Evolutionary conservation across 139 green algal genomes (phyloP), one percentile per base, ranked within the genome.

Genomic region (Prasinococcaceae sp.): DNA sequence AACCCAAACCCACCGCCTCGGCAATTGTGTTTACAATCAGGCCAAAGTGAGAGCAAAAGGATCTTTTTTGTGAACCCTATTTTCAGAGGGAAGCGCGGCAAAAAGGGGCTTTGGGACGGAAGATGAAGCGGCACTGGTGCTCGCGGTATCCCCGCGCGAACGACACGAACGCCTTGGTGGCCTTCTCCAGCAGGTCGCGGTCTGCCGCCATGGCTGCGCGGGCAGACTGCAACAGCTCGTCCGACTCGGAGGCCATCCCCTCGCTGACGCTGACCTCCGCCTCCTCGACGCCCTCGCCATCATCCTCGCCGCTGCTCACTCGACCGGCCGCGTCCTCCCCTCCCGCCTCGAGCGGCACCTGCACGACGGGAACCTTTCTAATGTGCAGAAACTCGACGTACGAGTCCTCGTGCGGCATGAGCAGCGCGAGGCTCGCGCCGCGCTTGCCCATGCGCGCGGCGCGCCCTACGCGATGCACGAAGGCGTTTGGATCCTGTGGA

Each of bases 91-190:
- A n/a, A n/a, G n/a, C n/a, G n/a, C n/a, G n/a, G n/a, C n/a, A n/a
- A n/a, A n/a, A n/a, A n/a, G n/a, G n/a, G n/a, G n/a, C n/a, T n/a
- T n/a, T n/a, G n/a, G n/a, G n/a, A n/a, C n/a, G n/a, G 78, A 97
- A 98, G 28, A 90, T 90, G 66, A 77, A 92, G 45, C 77, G 75
- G 78, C 86, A 95, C 50, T 95, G 82, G 68, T 98, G 90, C 73
- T 98, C 89, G 62, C 90, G 93, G 80, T 98, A 98, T 12, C 77
- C 90, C 1, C 92, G 61, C 22, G 97, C 65, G 47, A 86, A 93
- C 2, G 79, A 86, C 29, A 96, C 84, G 76, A 95, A 98, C 0
- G 88, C 90, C 6, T 66, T 61, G 3, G 69, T 74, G 10, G 75
- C 84, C 28, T 81, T 80, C 51, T 97, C 88, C 88, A 98, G 92